A percentile compares a stretch with the other conserved stretches of the same genome.
phyloP scores from a whole-genome alignment of 192 early-diverging fungal genomes.

The Podila epicladia region DNA sequence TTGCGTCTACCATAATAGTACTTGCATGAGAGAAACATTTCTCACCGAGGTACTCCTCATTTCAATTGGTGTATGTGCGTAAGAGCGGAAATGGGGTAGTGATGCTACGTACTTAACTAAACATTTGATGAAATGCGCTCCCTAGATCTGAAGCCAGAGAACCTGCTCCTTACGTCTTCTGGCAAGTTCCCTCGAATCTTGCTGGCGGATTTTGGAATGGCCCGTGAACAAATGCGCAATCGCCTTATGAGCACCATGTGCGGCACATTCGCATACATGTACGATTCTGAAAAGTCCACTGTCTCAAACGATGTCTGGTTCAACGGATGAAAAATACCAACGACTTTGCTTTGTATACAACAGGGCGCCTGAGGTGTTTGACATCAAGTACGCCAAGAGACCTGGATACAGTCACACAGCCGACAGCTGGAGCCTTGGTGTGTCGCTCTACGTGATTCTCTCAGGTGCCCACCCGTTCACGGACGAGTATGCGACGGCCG shows the following conservation, averaged over 20 bases:
- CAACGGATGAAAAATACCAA: too few species aligned
- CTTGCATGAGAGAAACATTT: constrained; percentile 82
- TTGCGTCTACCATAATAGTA: constrained; percentile 55
- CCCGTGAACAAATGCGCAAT: constrained; percentile 78
- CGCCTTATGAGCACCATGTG: constrained; percentile 89
- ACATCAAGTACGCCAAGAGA: constrained; percentile 21
- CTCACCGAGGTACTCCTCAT: constrained; percentile 73
- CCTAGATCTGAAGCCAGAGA: constrained; percentile 75
- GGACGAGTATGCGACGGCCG: constrained; percentile 12
- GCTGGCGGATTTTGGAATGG: constrained; percentile 92
- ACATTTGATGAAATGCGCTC: background rate
- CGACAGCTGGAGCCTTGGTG: constrained; percentile 80
- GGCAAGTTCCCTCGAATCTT: constrained; percentile 70
- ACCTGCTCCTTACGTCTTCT: constrained; percentile 66
- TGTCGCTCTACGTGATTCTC: constrained; percentile 84
- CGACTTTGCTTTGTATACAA: background rate
- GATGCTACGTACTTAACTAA: background rate
- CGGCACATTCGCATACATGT: constrained; percentile 76
- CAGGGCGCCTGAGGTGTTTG: constrained; percentile 44
- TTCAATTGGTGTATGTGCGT: background rate
- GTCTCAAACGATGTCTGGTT: too few species aligned
- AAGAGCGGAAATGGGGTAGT: background rate
- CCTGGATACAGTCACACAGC: constrained; percentile 66
- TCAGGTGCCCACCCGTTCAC: constrained; percentile 55
- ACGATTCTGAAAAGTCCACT: background rate